Evolutionary conservation across 768 basidiomycete genomes (phyloP).

Genomic region (Harrya chromipes): DNA sequence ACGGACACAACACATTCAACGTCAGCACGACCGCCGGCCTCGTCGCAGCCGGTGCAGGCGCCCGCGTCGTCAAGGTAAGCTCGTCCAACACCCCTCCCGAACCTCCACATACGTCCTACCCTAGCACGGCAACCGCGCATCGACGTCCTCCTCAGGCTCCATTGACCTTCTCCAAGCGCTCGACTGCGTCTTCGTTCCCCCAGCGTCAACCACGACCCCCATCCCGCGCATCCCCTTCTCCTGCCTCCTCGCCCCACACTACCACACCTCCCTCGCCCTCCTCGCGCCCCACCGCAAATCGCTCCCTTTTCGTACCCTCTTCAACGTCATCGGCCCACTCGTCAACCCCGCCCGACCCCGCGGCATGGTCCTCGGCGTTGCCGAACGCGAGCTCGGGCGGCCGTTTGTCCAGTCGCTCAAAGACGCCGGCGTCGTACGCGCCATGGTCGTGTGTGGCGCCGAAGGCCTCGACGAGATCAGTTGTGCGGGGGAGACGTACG

Average conservation of each 20-base stretch:
- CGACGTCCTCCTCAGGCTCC: constrained; percentile 91
- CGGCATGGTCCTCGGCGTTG: constrained; percentile 91
- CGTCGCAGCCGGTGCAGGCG: constrained; percentile 92
- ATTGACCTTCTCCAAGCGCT: constrained; percentile 89
- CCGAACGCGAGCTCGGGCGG: constrained; percentile 72
- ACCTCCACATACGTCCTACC: not conserved
- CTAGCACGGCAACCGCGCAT: constrained; percentile 88
- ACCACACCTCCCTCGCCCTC: constrained; percentile 81
- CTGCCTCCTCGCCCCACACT: constrained; percentile 92
- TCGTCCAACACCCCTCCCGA: not conserved
- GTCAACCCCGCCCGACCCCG: constrained; percentile 87
- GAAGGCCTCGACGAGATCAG: constrained; percentile 95
- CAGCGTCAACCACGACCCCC: constrained; percentile 42
- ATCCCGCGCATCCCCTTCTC: constrained; percentile 77
- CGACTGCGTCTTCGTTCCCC: constrained; percentile 69
- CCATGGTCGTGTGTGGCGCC: constrained; percentile 89
- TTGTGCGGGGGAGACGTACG: constrained; percentile 85
- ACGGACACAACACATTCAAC: constrained; percentile 95
- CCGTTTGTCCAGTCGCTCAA: constrained; percentile 76
- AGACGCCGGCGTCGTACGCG: constrained; percentile 74
- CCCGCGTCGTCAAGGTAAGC: constrained; percentile 85
- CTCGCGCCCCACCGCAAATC: constrained; percentile 82
- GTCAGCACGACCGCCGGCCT: constrained; percentile 93
- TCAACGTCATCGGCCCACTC: constrained; percentile 92
- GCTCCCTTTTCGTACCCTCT: constrained; percentile 93